Evolutionary conservation across 2,329 filamentous ascomycete genomes (phyloP).

Genomic region (Trichoderma simmonsii): DNA sequence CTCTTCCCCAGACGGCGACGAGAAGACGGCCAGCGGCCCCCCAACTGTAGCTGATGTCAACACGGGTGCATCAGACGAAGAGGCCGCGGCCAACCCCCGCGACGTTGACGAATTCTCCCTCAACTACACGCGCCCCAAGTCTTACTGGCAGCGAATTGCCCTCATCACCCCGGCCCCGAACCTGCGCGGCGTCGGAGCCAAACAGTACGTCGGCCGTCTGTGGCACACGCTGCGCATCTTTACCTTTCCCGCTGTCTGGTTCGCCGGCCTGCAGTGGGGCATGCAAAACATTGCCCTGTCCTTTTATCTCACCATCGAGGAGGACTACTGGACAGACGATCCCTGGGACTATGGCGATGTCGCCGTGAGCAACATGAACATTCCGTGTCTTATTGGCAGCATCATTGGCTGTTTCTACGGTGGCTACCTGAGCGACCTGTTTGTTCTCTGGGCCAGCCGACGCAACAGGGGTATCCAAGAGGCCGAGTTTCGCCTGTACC

Average conservation of each 20-base stretch:
- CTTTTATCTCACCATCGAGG: conserved; percentile 57
- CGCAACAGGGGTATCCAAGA: conserved; percentile 53
- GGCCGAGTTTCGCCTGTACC: conserved; percentile 52
- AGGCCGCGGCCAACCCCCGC: conserved; percentile 19
- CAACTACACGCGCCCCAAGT: conserved; percentile 37
- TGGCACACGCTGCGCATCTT: conserved; percentile 56
- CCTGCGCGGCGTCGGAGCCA: conserved; percentile 49
- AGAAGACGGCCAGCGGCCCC: not conserved
- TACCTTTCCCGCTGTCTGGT: conserved; percentile 55
- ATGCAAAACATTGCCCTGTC: conserved; percentile 58
- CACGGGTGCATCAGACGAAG: conserved; percentile 15
- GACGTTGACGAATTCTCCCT: conserved; percentile 25
- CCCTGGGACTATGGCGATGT: conserved; percentile 56
- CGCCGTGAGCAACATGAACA: conserved; percentile 55
- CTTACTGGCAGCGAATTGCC: conserved; percentile 54
- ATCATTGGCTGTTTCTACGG: conserved; percentile 56
- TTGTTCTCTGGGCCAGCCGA: conserved; percentile 53
- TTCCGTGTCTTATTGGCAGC: conserved; percentile 53
- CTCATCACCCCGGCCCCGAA: conserved; percentile 56
- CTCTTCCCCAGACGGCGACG: not conserved
- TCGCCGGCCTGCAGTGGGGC: conserved; percentile 57
- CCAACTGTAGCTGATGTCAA: conserved; percentile 19
- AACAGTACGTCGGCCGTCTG: conserved; percentile 51
- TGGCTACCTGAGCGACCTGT: conserved; percentile 54
- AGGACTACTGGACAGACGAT: conserved; percentile 51